Base-by-base conservation (phyloP, 495 filamentous ascomycete genomes). In the Xylaria scruposa region DNA sequence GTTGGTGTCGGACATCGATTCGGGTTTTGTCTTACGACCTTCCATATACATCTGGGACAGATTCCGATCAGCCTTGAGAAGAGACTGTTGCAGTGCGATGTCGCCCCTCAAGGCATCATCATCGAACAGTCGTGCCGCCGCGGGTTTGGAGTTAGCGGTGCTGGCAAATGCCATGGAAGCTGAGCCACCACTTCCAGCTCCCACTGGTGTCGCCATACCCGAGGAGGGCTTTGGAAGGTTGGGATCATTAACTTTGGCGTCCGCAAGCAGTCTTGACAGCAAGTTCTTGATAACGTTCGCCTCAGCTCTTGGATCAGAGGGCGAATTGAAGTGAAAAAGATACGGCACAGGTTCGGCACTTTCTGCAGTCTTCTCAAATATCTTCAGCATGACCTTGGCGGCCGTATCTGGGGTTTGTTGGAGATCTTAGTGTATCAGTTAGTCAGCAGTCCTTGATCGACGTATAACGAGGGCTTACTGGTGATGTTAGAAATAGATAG, bases 351-450 rank as follows among this genome's bases (percentile, higher is more conserved):
- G 81, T 7, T 89, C 84, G 29, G 83, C 76, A 21, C 84, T 85
- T 17, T 83, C 82, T 36, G 88, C 83, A 58, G 89, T 82, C 73
- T 92, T 90, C 64, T 89, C 90, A 74, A 97, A 91, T 63, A 98
- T 88, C 80, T 94, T 96, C 53, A 97, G 87, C 87, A 97, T 96
- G 59, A 97, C 94, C 83, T 97, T 98, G 15, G 93, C 82, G 21
- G 86, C 88, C 9, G 83, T 90, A 56, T 91, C 92, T 0, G 95
- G 94, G 1, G 96, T 98, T 80, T 97, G 95, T 77, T 98, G 94
- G 49, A 99, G 87, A 83, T 98, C 90, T 92, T 68, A 40, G n/a
- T 42, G 63, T 47, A 68, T 76, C 59, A 72, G 60, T 60, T 68
- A 46, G 40, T 19, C 46, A 44, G 40, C 19, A 68, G 24, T 38